These are phyloP conservation scores for Podaxis sp. DNA, from an alignment of 768 basidiomycete species.

Conservation along the genomic window DNA sequence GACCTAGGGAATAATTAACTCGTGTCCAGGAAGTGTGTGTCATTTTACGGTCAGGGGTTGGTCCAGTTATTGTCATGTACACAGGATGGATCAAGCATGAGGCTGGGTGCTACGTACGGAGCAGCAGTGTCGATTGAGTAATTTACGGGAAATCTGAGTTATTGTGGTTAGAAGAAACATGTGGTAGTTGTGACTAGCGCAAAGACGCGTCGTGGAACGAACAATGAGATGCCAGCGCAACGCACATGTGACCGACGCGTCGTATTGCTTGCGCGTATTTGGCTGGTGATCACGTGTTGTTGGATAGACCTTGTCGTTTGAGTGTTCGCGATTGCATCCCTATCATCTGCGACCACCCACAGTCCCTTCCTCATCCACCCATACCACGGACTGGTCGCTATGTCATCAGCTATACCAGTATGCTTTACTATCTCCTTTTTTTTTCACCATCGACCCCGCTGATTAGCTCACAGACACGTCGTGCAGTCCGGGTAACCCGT, in stretches of 20 bases:
- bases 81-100: neutral
- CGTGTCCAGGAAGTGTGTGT: neutral
- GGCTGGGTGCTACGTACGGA: neutral
- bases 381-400: slow-evolving; percentile 23
- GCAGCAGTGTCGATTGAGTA: slow-evolving; percentile 1
- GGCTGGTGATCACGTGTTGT: slow-evolving; percentile 35
- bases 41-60: neutral
- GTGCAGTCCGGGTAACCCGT: slow-evolving; percentile 52
- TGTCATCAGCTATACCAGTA: slow-evolving; percentile 48
- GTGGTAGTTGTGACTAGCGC: neutral
- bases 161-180: neutral
- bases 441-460: slow-evolving; percentile 9
- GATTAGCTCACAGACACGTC: slow-evolving; percentile 52
- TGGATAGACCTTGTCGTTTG: slow-evolving; percentile 27
- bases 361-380: slow-evolving; percentile 12
- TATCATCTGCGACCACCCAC: slow-evolving; percentile 23
- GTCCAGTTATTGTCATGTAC: neutral
- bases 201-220: neutral
- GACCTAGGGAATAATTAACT: neutral
- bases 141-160: neutral
- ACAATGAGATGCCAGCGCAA: slow-evolving; percentile 1
- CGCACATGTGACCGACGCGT: slow-evolving; percentile 32
- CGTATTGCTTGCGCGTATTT: slow-evolving; percentile 25
- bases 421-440: slow-evolving; percentile 18
- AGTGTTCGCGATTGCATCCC: slow-evolving; percentile 21